Conservation (phyloP, 306 rosid genomes). For the Castanea crenata region DNA sequence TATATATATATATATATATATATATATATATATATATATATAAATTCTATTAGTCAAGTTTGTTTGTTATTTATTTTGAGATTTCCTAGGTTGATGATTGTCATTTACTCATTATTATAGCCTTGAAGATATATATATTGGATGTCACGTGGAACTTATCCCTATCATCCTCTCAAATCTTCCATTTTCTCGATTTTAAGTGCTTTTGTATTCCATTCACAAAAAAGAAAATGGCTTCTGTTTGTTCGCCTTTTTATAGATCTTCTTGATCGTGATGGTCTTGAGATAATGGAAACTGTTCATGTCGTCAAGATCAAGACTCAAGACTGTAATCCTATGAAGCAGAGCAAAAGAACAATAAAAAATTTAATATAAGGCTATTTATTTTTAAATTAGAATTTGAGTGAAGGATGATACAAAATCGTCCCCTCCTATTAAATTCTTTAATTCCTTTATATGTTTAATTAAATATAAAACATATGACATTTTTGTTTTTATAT, state of each 20-base stretch:
- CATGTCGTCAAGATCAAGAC: not conserved
- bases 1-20: too few species aligned
- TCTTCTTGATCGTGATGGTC: not conserved
- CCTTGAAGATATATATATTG: not conserved
- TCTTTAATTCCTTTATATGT: too few species aligned
- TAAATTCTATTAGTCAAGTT: not conserved
- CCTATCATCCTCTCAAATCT: not conserved
- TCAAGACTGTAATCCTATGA: not conserved
- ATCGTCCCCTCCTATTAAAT: too few species aligned
- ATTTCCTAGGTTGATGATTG: conserved; percentile 4
- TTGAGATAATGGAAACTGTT: not conserved
- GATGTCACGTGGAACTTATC: not conserved
- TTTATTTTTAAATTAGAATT: too few species aligned
- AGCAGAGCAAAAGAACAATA: not conserved
- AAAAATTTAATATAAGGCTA: too few species aligned
- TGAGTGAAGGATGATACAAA: too few species aligned
- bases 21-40: too few species aligned
- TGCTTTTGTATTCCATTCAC: not conserved
- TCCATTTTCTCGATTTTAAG: not conserved
- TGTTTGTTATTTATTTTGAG: not conserved
- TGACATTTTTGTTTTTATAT: too few species aligned
- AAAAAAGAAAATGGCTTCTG: too few species aligned
- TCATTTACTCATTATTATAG: not conserved
- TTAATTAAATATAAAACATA: too few species aligned
- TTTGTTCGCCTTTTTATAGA: too few species aligned